phyloP scores from a whole-genome alignment of 768 basidiomycete genomes.

The Podaxis sp. region DNA sequence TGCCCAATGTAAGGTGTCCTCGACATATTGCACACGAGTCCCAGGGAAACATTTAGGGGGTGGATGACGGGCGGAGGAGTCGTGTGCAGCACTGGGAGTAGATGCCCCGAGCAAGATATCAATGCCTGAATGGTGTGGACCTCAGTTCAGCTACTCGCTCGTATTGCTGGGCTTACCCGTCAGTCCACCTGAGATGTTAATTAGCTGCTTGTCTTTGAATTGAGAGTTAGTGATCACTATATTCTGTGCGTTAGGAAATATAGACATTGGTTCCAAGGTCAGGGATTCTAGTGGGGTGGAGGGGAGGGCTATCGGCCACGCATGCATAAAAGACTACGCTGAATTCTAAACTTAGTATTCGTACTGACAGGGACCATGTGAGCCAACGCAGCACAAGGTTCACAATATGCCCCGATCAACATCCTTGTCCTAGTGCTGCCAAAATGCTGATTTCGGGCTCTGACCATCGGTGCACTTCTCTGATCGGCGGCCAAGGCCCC shows the following conservation, averaged over 20 bases:
- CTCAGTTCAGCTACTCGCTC: neutral
- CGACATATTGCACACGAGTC: slow-evolving; percentile 9
- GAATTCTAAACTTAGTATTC: neutral
- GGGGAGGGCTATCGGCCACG: neutral
- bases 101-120: neutral
- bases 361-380: too few relatives aligned
- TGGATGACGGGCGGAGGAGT: neutral
- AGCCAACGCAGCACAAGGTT: too few relatives aligned
- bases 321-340: neutral
- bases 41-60: neutral
- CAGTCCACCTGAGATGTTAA: neutral
- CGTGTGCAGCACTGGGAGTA: neutral
- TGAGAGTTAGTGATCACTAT: neutral
- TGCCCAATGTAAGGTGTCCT: slow-evolving; percentile 8
- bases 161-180: neutral
- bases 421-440: too few relatives aligned
- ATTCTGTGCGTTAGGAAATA: neutral
- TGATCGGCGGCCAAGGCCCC: too few relatives aligned
- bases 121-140: neutral
- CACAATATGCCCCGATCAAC: too few relatives aligned
- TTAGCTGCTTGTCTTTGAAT: neutral
- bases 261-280: neutral
- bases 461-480: too few relatives aligned
- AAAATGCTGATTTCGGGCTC: too few relatives aligned
- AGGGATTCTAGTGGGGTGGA: neutral